A percentile compares a stretch with the other conserved stretches of the same genome.
Conservation (phyloP, 768 basidiomycete genomes). For the Boletales sp. region DNA sequence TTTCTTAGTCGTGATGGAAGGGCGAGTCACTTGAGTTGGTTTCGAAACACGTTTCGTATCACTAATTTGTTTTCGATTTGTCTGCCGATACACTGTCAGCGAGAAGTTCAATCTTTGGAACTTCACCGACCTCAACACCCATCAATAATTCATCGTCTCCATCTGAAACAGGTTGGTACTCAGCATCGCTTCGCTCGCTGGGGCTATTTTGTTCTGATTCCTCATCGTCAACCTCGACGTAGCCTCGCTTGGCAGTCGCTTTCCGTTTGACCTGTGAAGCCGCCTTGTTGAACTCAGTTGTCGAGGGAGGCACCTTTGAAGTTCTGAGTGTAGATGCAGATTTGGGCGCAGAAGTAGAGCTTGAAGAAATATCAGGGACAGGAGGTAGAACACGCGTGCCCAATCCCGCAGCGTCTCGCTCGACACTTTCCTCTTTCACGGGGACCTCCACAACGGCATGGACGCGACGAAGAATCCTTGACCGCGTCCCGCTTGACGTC, state of each 20-base stretch:
- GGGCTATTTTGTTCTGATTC: slow-evolving; percentile 18
- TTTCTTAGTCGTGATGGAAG: slow-evolving; percentile 15
- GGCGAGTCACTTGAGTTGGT: slow-evolving; percentile 3
- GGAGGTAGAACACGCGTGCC: slow-evolving; percentile 6
- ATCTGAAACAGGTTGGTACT: slow-evolving; percentile 27
- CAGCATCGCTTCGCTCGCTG: slow-evolving; percentile 8
- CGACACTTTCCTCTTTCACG: slow-evolving; percentile 60
- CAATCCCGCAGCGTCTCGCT: slow-evolving; percentile 30
- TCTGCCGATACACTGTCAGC: slow-evolving; percentile 26
- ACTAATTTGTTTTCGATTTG: slow-evolving; percentile 38
- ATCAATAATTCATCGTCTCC: slow-evolving; percentile 64
- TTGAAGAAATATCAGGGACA: slow-evolving; percentile 9
- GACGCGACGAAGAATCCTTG: slow-evolving; percentile 56
- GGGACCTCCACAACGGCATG: slow-evolving; percentile 55
- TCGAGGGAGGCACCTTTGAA: slow-evolving; percentile 7
- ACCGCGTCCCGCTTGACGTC: slow-evolving; percentile 12
- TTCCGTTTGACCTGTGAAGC: slow-evolving; percentile 20
- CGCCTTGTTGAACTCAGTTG: background rate
- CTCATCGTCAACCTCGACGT: slow-evolving; percentile 33
- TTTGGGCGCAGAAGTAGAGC: slow-evolving; percentile 10
- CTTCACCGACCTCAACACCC: slow-evolving; percentile 47
- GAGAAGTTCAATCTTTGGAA: slow-evolving; percentile 2
- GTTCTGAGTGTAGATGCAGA: slow-evolving; percentile 5
- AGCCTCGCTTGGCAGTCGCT: slow-evolving; percentile 20
- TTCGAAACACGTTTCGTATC: slow-evolving; percentile 26